A percentile compares a stretch with the other conserved stretches of the same genome.
Evolutionary conservation across 805 yeast genomes (phyloP).

Genomic region (Nakazawaea anatomiae): DNA sequence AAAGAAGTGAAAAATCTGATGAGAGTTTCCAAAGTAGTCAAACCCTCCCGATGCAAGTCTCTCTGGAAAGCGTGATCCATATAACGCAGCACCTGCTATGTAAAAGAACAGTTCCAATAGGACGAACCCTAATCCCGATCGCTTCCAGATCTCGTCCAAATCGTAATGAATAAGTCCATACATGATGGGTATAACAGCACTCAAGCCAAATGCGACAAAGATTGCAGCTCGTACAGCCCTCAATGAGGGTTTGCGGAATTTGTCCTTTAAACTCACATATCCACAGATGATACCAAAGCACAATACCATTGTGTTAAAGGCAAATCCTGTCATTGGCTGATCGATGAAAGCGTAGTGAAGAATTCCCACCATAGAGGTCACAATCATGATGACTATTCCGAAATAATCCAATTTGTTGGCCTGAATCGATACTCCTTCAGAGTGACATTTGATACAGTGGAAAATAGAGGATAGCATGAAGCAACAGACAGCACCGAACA

Average conservation of each 20-base stretch:
- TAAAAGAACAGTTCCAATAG: conserved; percentile 68
- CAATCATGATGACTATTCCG: conserved; percentile 47
- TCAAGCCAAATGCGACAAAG: conserved; percentile 76
- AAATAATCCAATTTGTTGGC: conserved; percentile 51
- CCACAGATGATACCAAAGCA: conserved; percentile 58
- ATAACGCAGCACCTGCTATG: conserved; percentile 72
- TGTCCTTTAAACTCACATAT: conserved; percentile 54
- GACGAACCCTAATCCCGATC: conserved; percentile 60
- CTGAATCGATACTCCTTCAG: conserved; percentile 31
- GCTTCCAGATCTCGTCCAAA: conserved; percentile 32
- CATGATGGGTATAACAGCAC: conserved; percentile 66
- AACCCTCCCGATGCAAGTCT: conserved; percentile 53
- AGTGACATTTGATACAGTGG: conserved; percentile 47
- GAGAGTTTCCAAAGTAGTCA: conserved; percentile 76
- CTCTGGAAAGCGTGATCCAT: conserved; percentile 79
- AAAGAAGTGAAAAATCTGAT: conserved; percentile 74
- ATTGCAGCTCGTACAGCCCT: conserved; percentile 71
- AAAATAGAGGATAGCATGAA: conserved; percentile 43
- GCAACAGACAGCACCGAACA: conserved; percentile 38
- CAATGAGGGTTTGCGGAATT: conserved; percentile 66
- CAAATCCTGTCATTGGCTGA: conserved; percentile 23
- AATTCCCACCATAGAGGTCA: conserved; percentile 37
- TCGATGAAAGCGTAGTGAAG: conserved; percentile 40
- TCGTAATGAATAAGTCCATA: conserved; percentile 50
- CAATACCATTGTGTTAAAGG: conserved; percentile 40